Conservation (phyloP, 2,329 filamentous ascomycete species). For the Botryosphaeria dothidea region DNA sequence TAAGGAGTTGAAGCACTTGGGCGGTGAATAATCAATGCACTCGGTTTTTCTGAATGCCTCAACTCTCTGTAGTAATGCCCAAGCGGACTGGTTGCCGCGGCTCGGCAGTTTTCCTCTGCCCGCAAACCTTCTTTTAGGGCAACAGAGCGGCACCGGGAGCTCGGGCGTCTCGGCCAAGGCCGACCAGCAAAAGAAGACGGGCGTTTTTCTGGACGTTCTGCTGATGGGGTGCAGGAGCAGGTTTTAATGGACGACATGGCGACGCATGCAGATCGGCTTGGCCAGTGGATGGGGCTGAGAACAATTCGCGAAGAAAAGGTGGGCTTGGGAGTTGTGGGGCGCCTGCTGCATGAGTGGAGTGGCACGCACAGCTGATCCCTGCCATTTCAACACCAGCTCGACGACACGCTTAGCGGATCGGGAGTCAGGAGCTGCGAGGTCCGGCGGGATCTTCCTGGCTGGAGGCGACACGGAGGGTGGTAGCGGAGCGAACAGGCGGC, state of each 20-base stretch:
- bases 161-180: neutral
- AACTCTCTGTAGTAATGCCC: too few species aligned
- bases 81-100: neutral
- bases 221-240: neutral
- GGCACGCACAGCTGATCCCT: neutral
- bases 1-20: too few species aligned
- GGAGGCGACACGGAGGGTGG: neutral
- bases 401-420: neutral
- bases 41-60: too few species aligned
- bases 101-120: neutral
- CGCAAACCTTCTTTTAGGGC: neutral
- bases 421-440: neutral
- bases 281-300: neutral
- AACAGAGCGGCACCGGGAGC: neutral
- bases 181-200: neutral
- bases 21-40: too few species aligned
- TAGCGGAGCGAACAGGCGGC: too few species aligned
- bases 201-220: neutral
- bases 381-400: neutral
- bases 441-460: neutral
- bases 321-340: neutral
- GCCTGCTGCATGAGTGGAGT: neutral
- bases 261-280: neutral
- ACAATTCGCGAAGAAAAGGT: neutral
- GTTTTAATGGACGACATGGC: neutral